These are phyloP conservation scores for Salinomyces thailandicus DNA, from an alignment of 2,329 filamentous ascomycete species.

Conservation along the genomic window DNA sequence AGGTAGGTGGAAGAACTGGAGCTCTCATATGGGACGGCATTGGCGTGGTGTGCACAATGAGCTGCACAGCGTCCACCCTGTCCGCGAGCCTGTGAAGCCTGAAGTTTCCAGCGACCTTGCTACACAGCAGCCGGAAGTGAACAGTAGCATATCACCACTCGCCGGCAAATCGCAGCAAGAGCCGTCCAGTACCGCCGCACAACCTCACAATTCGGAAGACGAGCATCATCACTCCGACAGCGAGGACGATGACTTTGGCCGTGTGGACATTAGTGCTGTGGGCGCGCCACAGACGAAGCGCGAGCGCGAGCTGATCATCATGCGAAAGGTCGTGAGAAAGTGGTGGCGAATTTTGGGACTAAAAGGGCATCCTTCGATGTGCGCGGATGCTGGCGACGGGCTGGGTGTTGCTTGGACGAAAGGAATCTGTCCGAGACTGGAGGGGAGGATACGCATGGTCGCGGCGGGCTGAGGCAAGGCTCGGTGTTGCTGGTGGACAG, in stretches of 20 bases:
- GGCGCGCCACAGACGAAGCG: constrained; percentile 33
- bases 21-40: constrained; percentile 50
- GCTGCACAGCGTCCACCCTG: constrained; percentile 42
- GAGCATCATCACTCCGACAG: constrained; percentile 16
- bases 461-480: background rate
- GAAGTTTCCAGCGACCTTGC: constrained; percentile 4
- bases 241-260: constrained; percentile 30
- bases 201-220: constrained; percentile 1
- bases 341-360: constrained; percentile 64
- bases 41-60: constrained; percentile 57
- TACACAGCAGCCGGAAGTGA: background rate
- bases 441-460: constrained; percentile 55
- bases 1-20: constrained; percentile 60
- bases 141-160: constrained; percentile 8
- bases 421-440: constrained; percentile 65
- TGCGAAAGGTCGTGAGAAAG: constrained; percentile 58
- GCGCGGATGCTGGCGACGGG: constrained; percentile 50
- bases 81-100: constrained; percentile 17
- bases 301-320: constrained; percentile 49
- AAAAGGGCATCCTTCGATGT: constrained; percentile 36
- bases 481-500: background rate
- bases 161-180: constrained; percentile 13
- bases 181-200: constrained; percentile 3
- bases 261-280: constrained; percentile 30
- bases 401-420: constrained; percentile 63